These are phyloP conservation scores for Kwoniella mangroviensis DNA, from an alignment of 768 basidiomycete genomes.

Conservation along the genomic window DNA sequence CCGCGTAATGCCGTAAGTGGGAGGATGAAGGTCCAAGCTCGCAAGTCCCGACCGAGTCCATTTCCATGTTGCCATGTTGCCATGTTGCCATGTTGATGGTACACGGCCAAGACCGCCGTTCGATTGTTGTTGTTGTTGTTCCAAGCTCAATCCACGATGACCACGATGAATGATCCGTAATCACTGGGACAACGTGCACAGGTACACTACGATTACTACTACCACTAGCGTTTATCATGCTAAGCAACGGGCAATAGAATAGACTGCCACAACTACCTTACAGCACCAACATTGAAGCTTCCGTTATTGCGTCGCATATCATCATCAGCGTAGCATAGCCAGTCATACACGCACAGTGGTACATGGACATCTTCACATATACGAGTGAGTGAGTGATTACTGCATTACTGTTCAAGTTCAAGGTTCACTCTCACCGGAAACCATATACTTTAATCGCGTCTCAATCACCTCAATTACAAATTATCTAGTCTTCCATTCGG, in stretches of 20 bases:
- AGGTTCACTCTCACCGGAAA: neutral
- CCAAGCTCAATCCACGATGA: constrained; percentile 6
- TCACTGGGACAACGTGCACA: constrained; percentile 4
- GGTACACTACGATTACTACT: neutral
- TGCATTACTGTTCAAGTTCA: neutral
- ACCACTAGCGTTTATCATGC: neutral
- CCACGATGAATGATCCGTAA: neutral
- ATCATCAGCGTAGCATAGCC: neutral
- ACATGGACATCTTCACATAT: neutral
- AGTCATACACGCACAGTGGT: neutral
- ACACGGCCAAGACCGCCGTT: constrained; percentile 8
- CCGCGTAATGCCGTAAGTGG: constrained; percentile 22
- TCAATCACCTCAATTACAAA: neutral
- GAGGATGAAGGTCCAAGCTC: constrained; percentile 1
- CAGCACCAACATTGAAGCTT: neutral
- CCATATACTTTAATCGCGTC: neutral
- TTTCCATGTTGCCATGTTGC: neutral
- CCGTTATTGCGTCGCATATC: neutral
- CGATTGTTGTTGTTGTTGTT: neutral
- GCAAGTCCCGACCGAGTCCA: constrained; percentile 1
- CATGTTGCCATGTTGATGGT: neutral
- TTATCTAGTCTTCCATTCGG: neutral
- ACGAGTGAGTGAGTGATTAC: neutral
- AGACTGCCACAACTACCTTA: neutral
- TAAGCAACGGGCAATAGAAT: no score